These are phyloP conservation scores for Periconia sp. DNA, from an alignment of 2,329 filamentous ascomycete species.

Conservation along the genomic window DNA sequence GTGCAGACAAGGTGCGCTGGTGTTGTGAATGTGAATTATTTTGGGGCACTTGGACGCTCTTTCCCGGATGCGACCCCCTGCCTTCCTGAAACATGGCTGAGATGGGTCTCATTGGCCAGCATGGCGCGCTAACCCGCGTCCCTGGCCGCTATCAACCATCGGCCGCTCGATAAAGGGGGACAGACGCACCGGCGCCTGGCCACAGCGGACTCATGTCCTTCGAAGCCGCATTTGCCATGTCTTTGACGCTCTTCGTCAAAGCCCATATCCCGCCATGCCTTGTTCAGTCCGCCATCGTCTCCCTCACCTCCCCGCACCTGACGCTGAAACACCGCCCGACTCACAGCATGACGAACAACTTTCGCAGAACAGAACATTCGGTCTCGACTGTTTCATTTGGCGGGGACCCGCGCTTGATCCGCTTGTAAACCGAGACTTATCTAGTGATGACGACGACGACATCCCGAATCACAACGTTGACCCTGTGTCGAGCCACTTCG, in stretches of 20 bases:
- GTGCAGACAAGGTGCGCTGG: conserved; percentile 1
- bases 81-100: conserved; percentile 8
- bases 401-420: background rate
- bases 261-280: no score
- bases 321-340: no score
- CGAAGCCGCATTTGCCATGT: no score
- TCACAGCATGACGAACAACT: no score
- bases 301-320: no score
- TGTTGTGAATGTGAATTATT: conserved; percentile 20
- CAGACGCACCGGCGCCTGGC: background rate
- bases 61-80: conserved; percentile 8
- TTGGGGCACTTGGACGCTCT: conserved; percentile 12
- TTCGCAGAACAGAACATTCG: conserved; percentile 1
- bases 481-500: no score
- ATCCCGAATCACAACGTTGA: no score
- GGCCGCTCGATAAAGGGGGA: conserved; percentile 5
- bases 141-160: background rate
- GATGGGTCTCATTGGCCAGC: conserved; percentile 7
- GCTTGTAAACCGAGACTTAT: background rate
- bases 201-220: no score
- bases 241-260: no score
- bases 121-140: conserved; percentile 2
- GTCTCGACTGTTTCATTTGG: background rate
- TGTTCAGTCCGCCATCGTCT: no score
- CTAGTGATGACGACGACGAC: no score